Percentiles rank a stretch among this genome's conserved stretches.
Evolutionary conservation across 768 basidiomycete species (phyloP).

Genomic region (Boletus tylopilopsis): DNA sequence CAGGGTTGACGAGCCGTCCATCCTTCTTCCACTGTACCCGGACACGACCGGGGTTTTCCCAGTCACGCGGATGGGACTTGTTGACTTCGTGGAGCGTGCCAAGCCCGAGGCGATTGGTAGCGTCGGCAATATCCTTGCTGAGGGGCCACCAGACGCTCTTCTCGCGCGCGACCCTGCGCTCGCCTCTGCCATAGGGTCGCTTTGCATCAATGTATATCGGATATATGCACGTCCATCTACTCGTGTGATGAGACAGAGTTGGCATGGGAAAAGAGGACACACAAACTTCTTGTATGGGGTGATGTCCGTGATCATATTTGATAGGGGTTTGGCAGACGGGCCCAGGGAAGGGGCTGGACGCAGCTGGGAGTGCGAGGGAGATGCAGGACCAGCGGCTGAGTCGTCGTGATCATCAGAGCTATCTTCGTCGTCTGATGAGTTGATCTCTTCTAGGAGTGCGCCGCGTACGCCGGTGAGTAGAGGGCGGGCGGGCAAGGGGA

Average conservation of each 20-base stretch:
- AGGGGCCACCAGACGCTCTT: constrained; percentile 94
- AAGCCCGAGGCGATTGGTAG: constrained; percentile 71
- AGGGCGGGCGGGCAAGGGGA: constrained; percentile 68
- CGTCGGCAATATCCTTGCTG: constrained; percentile 89
- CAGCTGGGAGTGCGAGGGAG: constrained; percentile 37
- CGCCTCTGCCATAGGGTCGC: constrained; percentile 77
- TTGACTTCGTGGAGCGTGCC: constrained; percentile 83
- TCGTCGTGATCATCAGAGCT: constrained; percentile 28
- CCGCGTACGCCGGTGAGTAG: constrained; percentile 67
- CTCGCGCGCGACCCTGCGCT: constrained; percentile 73
- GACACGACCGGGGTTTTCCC: constrained; percentile 97
- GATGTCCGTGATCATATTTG: constrained; percentile 58
- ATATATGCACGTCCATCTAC: constrained; percentile 93
- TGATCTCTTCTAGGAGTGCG: constrained; percentile 75
- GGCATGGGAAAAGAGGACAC: background rate
- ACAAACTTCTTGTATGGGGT: constrained; percentile 82
- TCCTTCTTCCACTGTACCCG: constrained; percentile 91
- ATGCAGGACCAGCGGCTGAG: constrained; percentile 52
- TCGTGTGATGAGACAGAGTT: constrained; percentile 3
- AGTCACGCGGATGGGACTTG: constrained; percentile 92
- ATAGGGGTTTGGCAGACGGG: constrained; percentile 22
- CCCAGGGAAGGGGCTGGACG: constrained; percentile 13
- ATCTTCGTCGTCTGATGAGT: constrained; percentile 49
- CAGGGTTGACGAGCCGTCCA: constrained; percentile 56
- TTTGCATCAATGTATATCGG: constrained; percentile 98